Conservation (phyloP, 768 basidiomycete genomes). For the Tylopilus vinaceipallidus region DNA sequence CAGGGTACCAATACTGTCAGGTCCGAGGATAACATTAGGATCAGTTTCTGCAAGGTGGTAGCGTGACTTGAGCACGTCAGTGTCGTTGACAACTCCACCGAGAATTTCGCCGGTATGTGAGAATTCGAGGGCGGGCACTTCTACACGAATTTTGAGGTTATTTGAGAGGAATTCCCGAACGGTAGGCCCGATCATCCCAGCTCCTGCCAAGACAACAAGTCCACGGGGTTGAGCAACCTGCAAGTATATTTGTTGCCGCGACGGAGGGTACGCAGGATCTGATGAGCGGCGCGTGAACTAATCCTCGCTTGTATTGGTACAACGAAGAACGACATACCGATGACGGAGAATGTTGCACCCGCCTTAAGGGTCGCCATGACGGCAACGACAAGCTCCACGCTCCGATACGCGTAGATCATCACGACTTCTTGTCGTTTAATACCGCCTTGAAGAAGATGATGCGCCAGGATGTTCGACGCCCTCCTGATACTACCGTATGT, state of each 20-base stretch:
- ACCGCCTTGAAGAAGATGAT: conserved; percentile 83
- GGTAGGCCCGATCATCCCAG: conserved; percentile 73
- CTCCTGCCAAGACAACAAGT: conserved; percentile 86
- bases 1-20: conserved; percentile 90
- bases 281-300: background rate
- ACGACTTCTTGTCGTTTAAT: conserved; percentile 93
- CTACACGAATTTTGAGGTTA: conserved; percentile 82
- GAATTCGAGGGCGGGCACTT: conserved; percentile 87
- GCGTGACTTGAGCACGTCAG: conserved; percentile 63
- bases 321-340: conserved; percentile 55
- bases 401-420: conserved; percentile 95
- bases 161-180: conserved; percentile 81
- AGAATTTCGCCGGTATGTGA: conserved; percentile 57
- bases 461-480: conserved; percentile 87
- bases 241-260: conserved; percentile 90
- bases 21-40: conserved; percentile 84
- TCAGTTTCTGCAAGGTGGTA: conserved; percentile 60
- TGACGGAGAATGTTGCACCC: conserved; percentile 95
- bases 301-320: background rate
- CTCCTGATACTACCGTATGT: conserved; percentile 79
- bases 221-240: conserved; percentile 90
- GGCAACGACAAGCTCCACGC: conserved; percentile 94
- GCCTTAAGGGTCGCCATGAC: conserved; percentile 96
- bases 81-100: conserved; percentile 52
- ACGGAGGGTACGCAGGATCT: conserved; percentile 97